Evolutionary conservation across 192 early-diverging fungal genomes (phyloP).

Genomic region (Coemansia sp.): DNA sequence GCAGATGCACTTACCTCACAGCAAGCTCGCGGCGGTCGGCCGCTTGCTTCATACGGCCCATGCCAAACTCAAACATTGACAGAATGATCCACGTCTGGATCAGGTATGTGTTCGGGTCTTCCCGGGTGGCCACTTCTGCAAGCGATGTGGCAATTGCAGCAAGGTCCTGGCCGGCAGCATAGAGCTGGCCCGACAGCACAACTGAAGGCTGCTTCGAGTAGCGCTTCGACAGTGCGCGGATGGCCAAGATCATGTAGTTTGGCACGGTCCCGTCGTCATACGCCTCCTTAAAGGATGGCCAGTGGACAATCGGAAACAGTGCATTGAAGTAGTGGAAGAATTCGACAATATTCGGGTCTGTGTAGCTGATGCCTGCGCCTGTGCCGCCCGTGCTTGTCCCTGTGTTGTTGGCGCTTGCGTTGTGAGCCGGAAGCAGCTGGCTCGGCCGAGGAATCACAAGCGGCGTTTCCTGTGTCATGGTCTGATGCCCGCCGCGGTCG

Average conservation of each 20-base stretch:
- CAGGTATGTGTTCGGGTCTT: constrained; percentile 58
- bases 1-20: constrained; percentile 37
- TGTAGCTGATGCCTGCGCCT: constrained; percentile 32
- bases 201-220: constrained; percentile 58
- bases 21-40: constrained; percentile 56
- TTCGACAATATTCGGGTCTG: constrained; percentile 55
- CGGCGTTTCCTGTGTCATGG: constrained; percentile 49
- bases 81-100: constrained; percentile 57
- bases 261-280: constrained; percentile 58
- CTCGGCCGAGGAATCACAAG: constrained; percentile 50
- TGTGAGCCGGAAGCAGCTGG: constrained; percentile 15
- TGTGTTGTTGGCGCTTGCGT: neutral
- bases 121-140: constrained; percentile 53
- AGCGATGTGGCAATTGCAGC: constrained; percentile 56
- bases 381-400: neutral
- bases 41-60: constrained; percentile 51
- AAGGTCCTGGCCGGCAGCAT: constrained; percentile 54
- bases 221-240: constrained; percentile 55
- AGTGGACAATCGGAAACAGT: constrained; percentile 55
- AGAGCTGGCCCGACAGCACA: constrained; percentile 48
- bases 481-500: constrained; percentile 55
- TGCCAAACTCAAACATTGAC: constrained; percentile 58
- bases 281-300: constrained; percentile 58
- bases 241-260: constrained; percentile 57
- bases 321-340: constrained; percentile 59